A percentile compares a stretch with the other conserved stretches of the same genome.
Conservation (phyloP, 768 basidiomycete genomes). For the Naganishia onofrii region DNA sequence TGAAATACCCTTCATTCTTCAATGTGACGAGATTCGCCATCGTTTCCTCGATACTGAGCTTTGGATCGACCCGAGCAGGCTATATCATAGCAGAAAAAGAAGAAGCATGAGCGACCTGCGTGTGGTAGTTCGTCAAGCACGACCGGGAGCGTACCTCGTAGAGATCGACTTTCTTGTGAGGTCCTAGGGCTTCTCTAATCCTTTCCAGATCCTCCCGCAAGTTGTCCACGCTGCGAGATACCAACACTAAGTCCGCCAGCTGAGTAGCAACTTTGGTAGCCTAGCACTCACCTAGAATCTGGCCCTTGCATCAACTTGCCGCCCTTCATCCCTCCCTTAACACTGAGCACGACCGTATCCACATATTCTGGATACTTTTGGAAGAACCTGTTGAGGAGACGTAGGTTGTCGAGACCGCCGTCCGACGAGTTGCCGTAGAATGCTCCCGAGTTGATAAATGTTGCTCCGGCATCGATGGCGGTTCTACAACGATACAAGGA, state of each 20-base stretch:
- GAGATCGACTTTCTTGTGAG: slow-evolving; percentile 62
- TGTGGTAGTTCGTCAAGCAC: slow-evolving; percentile 34
- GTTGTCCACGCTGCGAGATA: slow-evolving; percentile 53
- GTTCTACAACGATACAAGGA: slow-evolving; percentile 35
- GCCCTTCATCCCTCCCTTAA: slow-evolving; percentile 55
- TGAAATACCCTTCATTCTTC: slow-evolving; percentile 61
- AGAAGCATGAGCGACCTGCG: neutral
- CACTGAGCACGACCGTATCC: slow-evolving; percentile 57
- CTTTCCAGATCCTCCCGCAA: slow-evolving; percentile 58
- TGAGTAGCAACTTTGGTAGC: neutral
- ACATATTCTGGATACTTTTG: slow-evolving; percentile 54
- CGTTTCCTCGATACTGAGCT: slow-evolving; percentile 56
- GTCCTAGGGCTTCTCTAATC: slow-evolving; percentile 57
- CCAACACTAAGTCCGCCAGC: neutral
- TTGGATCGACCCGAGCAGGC: slow-evolving; percentile 51
- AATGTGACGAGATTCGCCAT: slow-evolving; percentile 56
- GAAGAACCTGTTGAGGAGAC: slow-evolving; percentile 60
- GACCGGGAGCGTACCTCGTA: slow-evolving; percentile 58
- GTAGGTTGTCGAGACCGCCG: slow-evolving; percentile 55
- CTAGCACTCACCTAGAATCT: slow-evolving; percentile 26
- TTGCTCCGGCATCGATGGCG: slow-evolving; percentile 48
- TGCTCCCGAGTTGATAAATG: slow-evolving; percentile 54
- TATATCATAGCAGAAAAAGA: neutral
- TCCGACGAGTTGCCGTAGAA: slow-evolving; percentile 60
- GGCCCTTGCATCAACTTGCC: slow-evolving; percentile 27